phyloP scores from a whole-genome alignment of 345 rosid species.

The Eutrema yunnanense region DNA sequence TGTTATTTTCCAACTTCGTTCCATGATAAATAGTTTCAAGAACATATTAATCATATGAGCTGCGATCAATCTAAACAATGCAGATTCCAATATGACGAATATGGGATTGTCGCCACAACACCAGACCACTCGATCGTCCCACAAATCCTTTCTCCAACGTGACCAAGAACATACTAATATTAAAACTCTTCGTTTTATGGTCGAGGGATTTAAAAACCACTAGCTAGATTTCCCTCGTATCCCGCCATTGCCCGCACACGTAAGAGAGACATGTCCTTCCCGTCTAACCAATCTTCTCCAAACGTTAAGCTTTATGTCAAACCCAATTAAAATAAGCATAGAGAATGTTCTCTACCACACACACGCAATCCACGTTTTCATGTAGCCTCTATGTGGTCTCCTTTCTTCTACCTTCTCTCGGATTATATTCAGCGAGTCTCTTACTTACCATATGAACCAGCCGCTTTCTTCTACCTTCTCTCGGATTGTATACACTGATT shows the following conservation, averaged over 20 bases:
- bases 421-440: background rate
- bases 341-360: conserved; percentile 56
- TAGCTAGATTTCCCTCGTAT: conserved; percentile 50
- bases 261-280: conserved; percentile 1
- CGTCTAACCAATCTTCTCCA: conserved; percentile 46
- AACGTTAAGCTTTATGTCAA: conserved; percentile 32
- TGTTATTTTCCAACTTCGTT: too few species aligned
- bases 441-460: conserved; percentile 35
- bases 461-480: conserved; percentile 35
- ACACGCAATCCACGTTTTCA: background rate
- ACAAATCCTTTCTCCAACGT: conserved; percentile 37
- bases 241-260: conserved; percentile 28
- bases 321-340: conserved; percentile 54
- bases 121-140: conserved; percentile 56
- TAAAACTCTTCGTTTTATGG: conserved; percentile 29
- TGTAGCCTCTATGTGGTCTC: background rate
- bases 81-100: background rate
- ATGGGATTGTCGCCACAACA: conserved; percentile 34
- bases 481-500: conserved; percentile 50
- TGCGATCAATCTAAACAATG: background rate
- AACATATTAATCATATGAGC: too few species aligned
- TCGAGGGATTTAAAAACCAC: conserved; percentile 47
- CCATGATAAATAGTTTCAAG: too few species aligned
- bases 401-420: background rate
- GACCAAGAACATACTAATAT: conserved; percentile 62